Base-by-base conservation (phyloP, 441 rosid genomes). In the Corymbia citriodora region DNA sequence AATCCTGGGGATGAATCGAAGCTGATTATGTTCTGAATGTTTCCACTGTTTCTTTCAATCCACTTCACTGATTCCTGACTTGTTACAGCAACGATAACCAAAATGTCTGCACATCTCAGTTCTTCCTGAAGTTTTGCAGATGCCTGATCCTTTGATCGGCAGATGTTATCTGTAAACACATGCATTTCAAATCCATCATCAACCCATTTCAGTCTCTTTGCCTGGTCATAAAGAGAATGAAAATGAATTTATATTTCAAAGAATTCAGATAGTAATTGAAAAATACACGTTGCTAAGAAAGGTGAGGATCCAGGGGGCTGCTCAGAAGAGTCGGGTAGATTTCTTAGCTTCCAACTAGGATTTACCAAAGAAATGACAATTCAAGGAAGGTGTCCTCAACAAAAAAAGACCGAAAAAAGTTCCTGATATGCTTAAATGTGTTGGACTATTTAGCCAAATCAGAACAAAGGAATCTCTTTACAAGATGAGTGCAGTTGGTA, bases 141-240 rank as follows among this genome's bases (percentile, higher is more conserved):
- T 54, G 87, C 89, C 89, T 89, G 91, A 89, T 93, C 96, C 92
- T 65, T 87, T 36, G 92, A 85, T 36, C 25, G 85, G 55, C 85
- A 63, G 31, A 92, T 21, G 25, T 88, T 91, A 87, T 97, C 97
- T 48, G 93, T 90, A 90, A 96, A 94, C 40, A 96, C 98, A 33
- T 83, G 90, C 96, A 98, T 93, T 92, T 96, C 96, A 89, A 95
- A 96, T 33, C 93, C 96, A 92, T 95, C 97, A 93, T 96, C 97
- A 31, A 96, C 94, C 98, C 99, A 98, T 94, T 97, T 96, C 91
- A 98, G 87, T 90, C 97, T 95, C 88, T 89, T 93, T 50, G 96
- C 99, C 99, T 97, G 92, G 61, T 55, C 33, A 54, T 15, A 91
- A 63, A 91, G 53, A 88, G 65, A 88, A 45, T 17, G 17, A 61